A percentile compares a stretch with the other conserved stretches of the same genome.
Evolutionary conservation across 2,329 filamentous ascomycete genomes (phyloP).

Genomic region (Hypomyces perniciosus): DNA sequence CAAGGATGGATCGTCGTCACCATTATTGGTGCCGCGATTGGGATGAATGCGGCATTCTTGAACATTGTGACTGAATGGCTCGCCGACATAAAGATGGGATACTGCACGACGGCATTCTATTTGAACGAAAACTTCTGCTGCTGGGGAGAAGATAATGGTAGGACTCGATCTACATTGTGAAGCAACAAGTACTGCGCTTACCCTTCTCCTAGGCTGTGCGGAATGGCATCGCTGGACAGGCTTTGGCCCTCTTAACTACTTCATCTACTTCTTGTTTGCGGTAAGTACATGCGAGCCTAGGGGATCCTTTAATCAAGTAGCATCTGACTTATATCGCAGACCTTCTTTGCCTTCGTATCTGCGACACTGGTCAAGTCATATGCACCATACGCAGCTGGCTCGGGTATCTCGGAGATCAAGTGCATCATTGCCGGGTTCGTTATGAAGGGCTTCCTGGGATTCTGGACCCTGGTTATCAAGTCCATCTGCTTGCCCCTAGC

Average conservation of each 20-base stretch:
- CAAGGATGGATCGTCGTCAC: conserved; percentile 98
- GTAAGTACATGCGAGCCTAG: conserved; percentile 36
- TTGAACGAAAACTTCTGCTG: conserved; percentile 97
- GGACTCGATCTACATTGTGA: conserved; percentile 11
- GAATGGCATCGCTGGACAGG: conserved; percentile 89
- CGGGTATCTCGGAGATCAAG: conserved; percentile 98
- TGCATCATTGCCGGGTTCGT: conserved; percentile 98
- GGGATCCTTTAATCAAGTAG: not conserved
- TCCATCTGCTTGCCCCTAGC: conserved; percentile 84
- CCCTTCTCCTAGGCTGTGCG: conserved; percentile 57
- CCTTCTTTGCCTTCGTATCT: conserved; percentile 73
- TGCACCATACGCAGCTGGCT: conserved; percentile 92
- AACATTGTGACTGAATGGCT: conserved; percentile 98
- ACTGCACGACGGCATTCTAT: conserved; percentile 93
- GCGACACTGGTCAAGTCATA: conserved; percentile 84
- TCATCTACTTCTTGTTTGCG: conserved; percentile 82
- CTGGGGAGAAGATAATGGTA: conserved; percentile 86
- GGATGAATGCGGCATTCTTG: conserved; percentile 83
- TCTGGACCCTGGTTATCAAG: conserved; percentile 90
- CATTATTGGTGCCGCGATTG: conserved; percentile 86
- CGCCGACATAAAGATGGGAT: conserved; percentile 90
- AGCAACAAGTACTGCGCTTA: not conserved
- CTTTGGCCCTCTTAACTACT: conserved; percentile 72
- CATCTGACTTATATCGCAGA: conserved; percentile 36
- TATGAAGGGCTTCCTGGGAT: conserved; percentile 96